phyloP scores from a whole-genome alignment of 2,329 filamentous ascomycete species.

The Sporothrix luriei region DNA sequence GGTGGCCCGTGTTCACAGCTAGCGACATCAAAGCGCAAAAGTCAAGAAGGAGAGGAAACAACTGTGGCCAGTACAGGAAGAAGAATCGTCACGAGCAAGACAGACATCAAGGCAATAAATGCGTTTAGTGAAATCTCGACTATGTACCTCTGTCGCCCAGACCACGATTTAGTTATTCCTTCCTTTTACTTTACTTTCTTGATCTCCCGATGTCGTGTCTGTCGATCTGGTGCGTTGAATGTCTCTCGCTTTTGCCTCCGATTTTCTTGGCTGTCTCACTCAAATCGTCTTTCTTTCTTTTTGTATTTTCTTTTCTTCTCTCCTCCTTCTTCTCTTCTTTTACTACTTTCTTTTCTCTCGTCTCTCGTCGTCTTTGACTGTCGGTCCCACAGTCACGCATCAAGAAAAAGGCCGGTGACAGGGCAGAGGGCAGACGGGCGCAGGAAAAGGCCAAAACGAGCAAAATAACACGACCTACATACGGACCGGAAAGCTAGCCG shows the following conservation, averaged over 20 bases:
- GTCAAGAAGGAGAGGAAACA: too few species aligned
- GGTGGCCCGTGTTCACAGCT: background rate
- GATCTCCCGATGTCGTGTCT: too few species aligned
- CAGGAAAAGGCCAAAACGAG: background rate
- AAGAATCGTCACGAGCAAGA: too few species aligned
- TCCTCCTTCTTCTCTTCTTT: background rate
- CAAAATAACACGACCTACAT: too few species aligned
- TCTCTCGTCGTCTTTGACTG: background rate
- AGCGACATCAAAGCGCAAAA: constrained; percentile 11
- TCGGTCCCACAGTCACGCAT: background rate
- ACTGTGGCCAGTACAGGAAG: too few species aligned
- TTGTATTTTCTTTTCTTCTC: background rate
- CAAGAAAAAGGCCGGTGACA: constrained; percentile 12
- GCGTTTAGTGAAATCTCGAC: too few species aligned
- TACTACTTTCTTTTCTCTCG: too few species aligned
- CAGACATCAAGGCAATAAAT: background rate
- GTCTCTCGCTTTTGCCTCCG: background rate
- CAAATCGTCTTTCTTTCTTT: background rate
- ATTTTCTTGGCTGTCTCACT: constrained; percentile 2
- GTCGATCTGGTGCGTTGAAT: too few species aligned
- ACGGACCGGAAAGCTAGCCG: constrained; percentile 4
- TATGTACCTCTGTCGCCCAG: too few species aligned
- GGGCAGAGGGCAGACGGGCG: background rate
- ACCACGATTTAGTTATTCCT: too few species aligned
- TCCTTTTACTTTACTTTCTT: background rate